phyloP scores from a whole-genome alignment of 176 grass and related monocot genomes.

The Carex kokanica region DNA sequence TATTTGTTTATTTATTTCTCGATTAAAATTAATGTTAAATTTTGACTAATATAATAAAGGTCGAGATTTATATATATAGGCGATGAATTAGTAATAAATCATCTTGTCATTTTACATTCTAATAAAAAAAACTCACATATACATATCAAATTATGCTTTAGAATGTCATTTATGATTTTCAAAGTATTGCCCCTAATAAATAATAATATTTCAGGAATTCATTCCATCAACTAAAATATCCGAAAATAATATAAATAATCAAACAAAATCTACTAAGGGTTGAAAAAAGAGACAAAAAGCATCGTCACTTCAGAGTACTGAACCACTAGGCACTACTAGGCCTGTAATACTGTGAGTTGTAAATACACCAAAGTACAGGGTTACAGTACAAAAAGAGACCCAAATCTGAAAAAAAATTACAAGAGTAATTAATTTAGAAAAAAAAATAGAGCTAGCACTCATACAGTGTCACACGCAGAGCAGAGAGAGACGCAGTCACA shows the following conservation, averaged over 20 bases:
- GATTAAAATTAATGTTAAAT: too few species aligned
- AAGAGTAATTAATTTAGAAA: slow-evolving; percentile 8
- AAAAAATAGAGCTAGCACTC: neutral
- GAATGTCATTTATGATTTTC: neutral
- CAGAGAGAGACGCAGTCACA: slow-evolving; percentile 20
- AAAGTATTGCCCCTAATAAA: too few species aligned
- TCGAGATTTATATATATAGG: neutral
- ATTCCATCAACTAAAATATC: neutral
- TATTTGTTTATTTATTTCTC: too few species aligned
- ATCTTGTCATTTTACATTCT: neutral
- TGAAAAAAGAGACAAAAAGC: neutral
- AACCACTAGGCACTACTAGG: neutral
- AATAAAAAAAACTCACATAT: neutral
- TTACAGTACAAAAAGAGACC: neutral
- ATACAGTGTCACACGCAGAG: neutral
- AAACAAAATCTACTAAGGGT: neutral
- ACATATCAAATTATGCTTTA: neutral
- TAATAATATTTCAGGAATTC: neutral
- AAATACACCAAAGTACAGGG: neutral
- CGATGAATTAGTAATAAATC: neutral
- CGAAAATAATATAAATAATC: neutral
- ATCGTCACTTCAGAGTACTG: neutral
- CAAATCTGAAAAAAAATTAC: slow-evolving; percentile 3
- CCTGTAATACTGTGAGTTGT: neutral
- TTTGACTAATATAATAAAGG: too few species aligned